Base-by-base conservation (phyloP, 75 land plant genomes). In the Sequoia sempervirens region DNA sequence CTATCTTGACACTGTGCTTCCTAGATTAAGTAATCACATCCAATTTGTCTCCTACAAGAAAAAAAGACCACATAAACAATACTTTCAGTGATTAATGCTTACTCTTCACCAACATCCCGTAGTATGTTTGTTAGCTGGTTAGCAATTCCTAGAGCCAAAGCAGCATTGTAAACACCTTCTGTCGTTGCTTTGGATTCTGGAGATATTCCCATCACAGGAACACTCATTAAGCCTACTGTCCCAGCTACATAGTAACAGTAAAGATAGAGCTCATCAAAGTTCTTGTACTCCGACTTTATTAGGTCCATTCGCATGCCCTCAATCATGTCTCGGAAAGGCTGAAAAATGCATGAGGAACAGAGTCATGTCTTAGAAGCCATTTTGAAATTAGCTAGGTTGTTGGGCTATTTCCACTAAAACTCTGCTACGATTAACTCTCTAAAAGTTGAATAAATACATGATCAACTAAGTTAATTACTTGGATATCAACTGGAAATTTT, bases 61-160 rank as follows among this genome's bases (percentile, higher is more conserved):
- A 28, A n/a, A 15, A 30, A 13, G 34, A 2, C 56, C 10, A 47
- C 8, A 80, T 80, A 47, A 68, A 32, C 20, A n/a, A 36, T 28
- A 30, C 73, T 75, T 76, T 2, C 13, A 12, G 5, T 13, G 18
- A 0, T 82, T 43, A 75, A 9, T 36, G 85, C 96, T 92, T 84
- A 96, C 96, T 96, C 98, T 90, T 94, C 96, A 58, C 96, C 96
- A 82, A 96, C 98, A 85, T 96, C 96, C 32, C 96, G 88, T 69
- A 94, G 90, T 68, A 94, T 94, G 87, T 96, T 96, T 28, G 95
- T 96, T 32, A 96, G 92, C 85, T 92, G 98, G 79, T 93, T 93
- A 34, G 96, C 95, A 58, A 94, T 92, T 83, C 96, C 96, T 34
- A 96, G 73, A 11, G 94, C 96, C 41, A 96, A 86, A 18, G 94